These are phyloP conservation scores for Neolentinus lepideus DNA, from an alignment of 1,284 basidiomycete genomes.

Conservation along the genomic window DNA sequence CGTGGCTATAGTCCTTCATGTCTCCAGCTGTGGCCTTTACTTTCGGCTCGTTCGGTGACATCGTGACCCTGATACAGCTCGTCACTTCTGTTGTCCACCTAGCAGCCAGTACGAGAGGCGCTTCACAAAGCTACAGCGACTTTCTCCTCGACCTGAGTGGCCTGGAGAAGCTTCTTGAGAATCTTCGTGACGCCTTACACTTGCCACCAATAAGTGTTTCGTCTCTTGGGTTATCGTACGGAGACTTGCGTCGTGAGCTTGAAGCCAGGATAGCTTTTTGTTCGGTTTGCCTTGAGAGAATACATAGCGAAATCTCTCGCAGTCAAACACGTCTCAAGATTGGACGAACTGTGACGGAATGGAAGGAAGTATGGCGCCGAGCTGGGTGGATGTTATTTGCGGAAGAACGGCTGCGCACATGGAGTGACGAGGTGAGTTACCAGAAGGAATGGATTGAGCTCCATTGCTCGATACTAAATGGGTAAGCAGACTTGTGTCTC, in stretches of 20 bases:
- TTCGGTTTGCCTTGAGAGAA: not conserved
- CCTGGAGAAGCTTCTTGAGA: not conserved
- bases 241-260: not conserved
- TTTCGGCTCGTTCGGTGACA: constrained; percentile 1
- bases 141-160: not conserved
- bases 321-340: not conserved
- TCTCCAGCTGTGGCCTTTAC: not conserved
- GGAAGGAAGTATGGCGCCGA: not conserved
- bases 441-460: not conserved
- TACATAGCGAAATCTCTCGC: not conserved
- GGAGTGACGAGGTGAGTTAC: not conserved
- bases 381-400: not conserved
- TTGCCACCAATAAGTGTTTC: not conserved
- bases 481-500: not conserved
- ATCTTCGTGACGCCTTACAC: not conserved
- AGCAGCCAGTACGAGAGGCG: not conserved
- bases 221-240: not conserved
- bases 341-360: not conserved
- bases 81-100: not conserved
- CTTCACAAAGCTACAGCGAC: not conserved
- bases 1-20: no score
- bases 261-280: not conserved
- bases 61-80: not conserved
- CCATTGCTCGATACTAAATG: not conserved
- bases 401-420: not conserved